A percentile compares a stretch with the other conserved stretches of the same genome.
These are phyloP conservation scores for Oemleria cerasiformis DNA, from an alignment of 306 rosid genomes.

Conservation along the genomic window DNA sequence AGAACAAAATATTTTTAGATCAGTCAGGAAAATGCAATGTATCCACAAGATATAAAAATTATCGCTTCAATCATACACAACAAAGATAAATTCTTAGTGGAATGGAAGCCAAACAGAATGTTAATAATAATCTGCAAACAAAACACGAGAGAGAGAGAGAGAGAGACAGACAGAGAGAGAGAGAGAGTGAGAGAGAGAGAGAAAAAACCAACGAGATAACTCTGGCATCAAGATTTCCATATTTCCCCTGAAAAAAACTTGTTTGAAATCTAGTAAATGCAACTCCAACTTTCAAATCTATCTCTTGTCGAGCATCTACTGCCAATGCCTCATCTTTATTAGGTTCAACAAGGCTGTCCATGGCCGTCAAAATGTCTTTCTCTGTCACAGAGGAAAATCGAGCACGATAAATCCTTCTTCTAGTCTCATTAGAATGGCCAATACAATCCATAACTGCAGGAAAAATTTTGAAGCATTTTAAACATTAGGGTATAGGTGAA, in stretches of 20 bases:
- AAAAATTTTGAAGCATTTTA: slow-evolving; percentile 12
- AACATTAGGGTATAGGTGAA: too few species aligned
- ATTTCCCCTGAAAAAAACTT: slow-evolving; percentile 84
- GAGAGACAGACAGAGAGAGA: too few species aligned
- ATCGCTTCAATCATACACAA: background rate
- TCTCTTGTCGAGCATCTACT: slow-evolving; percentile 98
- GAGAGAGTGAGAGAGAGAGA: too few species aligned
- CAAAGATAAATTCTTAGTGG: background rate
- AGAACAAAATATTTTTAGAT: background rate
- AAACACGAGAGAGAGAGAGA: too few species aligned
- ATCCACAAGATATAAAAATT: background rate
- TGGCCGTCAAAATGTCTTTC: slow-evolving; percentile 84
- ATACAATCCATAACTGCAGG: slow-evolving; percentile 83
- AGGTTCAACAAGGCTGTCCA: slow-evolving; percentile 85
- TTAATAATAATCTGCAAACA: slow-evolving; percentile 13
- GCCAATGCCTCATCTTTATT: slow-evolving; percentile 79
- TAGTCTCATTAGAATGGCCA: slow-evolving; percentile 46
- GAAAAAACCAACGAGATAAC: slow-evolving; percentile 76
- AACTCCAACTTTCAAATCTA: slow-evolving; percentile 98
- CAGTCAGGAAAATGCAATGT: background rate
- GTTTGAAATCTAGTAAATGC: slow-evolving; percentile 96
- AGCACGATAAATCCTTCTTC: slow-evolving; percentile 66
- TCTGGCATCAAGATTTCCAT: slow-evolving; percentile 94
- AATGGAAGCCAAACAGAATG: slow-evolving; percentile 3
- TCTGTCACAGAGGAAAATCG: slow-evolving; percentile 91